Evolutionary conservation across 2,329 filamentous ascomycete genomes (phyloP).

Genomic region (Thielaviopsis populi): DNA sequence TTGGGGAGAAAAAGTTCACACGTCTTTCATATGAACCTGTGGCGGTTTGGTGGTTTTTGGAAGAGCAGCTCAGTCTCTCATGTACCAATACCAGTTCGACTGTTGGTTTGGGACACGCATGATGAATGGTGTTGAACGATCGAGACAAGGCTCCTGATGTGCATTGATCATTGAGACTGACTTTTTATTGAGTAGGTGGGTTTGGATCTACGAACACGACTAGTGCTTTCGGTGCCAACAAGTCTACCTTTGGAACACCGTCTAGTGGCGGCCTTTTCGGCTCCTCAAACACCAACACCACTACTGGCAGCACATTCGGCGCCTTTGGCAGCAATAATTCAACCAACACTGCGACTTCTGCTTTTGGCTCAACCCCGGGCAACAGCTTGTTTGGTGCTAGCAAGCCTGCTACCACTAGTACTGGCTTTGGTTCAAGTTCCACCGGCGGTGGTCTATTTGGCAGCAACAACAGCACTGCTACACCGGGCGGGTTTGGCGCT

Average conservation of each 20-base stretch:
- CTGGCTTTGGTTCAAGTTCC: conserved; percentile 34
- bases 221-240: conserved; percentile 27
- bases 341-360: conserved; percentile 17
- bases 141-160: neutral
- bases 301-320: conserved; percentile 18
- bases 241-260: conserved; percentile 37
- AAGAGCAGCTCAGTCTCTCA: neutral
- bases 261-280: conserved; percentile 26
- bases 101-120: neutral
- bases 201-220: conserved; percentile 21
- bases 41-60: neutral
- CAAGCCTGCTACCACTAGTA: conserved; percentile 25
- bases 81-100: conserved; percentile 16
- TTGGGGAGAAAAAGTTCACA: no score
- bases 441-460: conserved; percentile 33
- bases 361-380: conserved; percentile 18
- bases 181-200: conserved; percentile 17
- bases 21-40: neutral
- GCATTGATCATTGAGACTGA: conserved; percentile 1
- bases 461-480: conserved; percentile 27
- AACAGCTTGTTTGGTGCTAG: conserved; percentile 36
- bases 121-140: neutral
- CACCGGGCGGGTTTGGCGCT: conserved; percentile 29
- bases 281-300: conserved; percentile 25
- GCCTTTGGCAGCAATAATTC: conserved; percentile 27